phyloP scores from a whole-genome alignment of 805 yeast genomes.

The Candida multigemmis region DNA sequence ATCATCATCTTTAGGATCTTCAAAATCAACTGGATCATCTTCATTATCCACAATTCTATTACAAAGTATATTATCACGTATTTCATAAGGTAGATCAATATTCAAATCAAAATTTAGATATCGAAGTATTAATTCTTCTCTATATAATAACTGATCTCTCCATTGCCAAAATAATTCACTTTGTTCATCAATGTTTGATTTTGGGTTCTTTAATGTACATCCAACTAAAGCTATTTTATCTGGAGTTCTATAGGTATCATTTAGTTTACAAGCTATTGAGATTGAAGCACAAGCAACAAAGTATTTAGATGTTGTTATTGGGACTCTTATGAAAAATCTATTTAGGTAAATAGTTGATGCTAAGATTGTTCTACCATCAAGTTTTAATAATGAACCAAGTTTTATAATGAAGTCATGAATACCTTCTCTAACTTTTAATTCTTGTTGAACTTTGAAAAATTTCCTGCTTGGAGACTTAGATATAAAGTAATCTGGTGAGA shows the following conservation, averaged over 20 bases:
- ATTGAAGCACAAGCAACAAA: slow-evolving; percentile 36
- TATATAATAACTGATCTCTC: slow-evolving; percentile 33
- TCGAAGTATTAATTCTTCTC: slow-evolving; percentile 33
- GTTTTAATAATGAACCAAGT: slow-evolving; percentile 25
- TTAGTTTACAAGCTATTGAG: slow-evolving; percentile 32
- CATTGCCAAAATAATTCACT: slow-evolving; percentile 34
- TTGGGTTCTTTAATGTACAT: slow-evolving; percentile 24
- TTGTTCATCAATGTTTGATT: slow-evolving; percentile 26
- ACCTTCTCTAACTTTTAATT: slow-evolving; percentile 25
- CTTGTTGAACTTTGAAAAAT: slow-evolving; percentile 21
- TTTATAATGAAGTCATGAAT: slow-evolving; percentile 28
- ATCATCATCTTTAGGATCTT: neutral
- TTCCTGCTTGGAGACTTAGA: slow-evolving; percentile 22
- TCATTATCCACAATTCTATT: slow-evolving; percentile 6
- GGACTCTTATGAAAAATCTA: slow-evolving; percentile 31
- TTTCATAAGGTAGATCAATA: slow-evolving; percentile 28
- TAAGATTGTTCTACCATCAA: slow-evolving; percentile 32
- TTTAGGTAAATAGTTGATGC: slow-evolving; percentile 32
- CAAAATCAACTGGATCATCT: slow-evolving; percentile 2
- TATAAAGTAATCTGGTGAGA: slow-evolving; percentile 23
- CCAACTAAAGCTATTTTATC: slow-evolving; percentile 33
- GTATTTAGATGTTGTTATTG: slow-evolving; percentile 34
- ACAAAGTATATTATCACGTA: slow-evolving; percentile 14
- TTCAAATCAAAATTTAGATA: slow-evolving; percentile 30
- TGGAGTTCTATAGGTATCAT: slow-evolving; percentile 34